Evolutionary conservation across 1,284 basidiomycete species (phyloP).

Genomic region (Sporisorium reilianum): DNA sequence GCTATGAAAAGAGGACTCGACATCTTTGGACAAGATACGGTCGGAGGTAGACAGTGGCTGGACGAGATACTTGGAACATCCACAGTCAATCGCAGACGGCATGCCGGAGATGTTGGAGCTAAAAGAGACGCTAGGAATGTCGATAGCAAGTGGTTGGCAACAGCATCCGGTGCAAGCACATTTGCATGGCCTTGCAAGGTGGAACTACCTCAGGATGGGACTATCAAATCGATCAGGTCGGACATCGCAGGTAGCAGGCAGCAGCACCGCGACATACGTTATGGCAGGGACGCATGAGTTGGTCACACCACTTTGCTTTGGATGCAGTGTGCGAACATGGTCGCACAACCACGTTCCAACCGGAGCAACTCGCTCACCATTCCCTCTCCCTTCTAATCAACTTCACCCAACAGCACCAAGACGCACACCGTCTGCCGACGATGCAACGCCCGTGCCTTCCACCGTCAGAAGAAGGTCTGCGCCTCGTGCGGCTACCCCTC

Average conservation of each 20-base stretch:
- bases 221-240: background rate
- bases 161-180: too few species aligned
- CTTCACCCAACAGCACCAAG: slow-evolving; percentile 81
- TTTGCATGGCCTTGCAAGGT: background rate
- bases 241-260: background rate
- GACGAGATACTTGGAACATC: background rate
- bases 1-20: background rate
- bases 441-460: slow-evolving; percentile 91
- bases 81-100: background rate
- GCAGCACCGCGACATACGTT: background rate
- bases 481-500: slow-evolving; percentile 95
- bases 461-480: slow-evolving; percentile 97
- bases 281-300: background rate
- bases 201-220: background rate
- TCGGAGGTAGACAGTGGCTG: background rate
- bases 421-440: slow-evolving; percentile 86
- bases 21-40: background rate
- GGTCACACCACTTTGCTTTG: background rate
- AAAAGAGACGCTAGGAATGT: too few species aligned
- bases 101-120: too few species aligned
- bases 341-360: background rate
- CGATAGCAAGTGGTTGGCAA: too few species aligned
- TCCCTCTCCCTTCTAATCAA: background rate
- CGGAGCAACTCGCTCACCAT: slow-evolving; percentile 28
- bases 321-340: slow-evolving; percentile 5